Evolutionary conservation across 352 stramenopile genomes (phyloP), one percentile per base, ranked within the genome.

Genomic region (Saprolegnia diclina): DNA sequence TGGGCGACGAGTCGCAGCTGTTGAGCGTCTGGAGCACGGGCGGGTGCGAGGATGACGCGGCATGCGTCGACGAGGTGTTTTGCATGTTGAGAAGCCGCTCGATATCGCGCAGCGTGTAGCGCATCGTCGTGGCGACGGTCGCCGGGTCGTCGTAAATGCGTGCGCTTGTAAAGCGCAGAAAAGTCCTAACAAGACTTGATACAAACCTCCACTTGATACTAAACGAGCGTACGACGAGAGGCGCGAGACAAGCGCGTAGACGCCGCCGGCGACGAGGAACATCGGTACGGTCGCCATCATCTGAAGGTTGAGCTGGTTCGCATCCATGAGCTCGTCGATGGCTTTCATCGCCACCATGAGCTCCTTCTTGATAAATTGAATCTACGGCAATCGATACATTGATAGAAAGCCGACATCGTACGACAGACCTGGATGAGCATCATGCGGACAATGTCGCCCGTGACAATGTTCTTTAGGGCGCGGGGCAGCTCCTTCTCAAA

Each of bases 331-430:
- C 69, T 92, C 83, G 56, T 94, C 85, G 70, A 94, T 92, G 19
- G 85, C 85, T 24, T 85, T 83, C 85, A 94, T 94, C 19, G 85
- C 85, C 22, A 92, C 83, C 83, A 94, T 92, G 26, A 94, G 74
- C 71, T 94, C 85, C 62, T 94, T 94, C 73, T 94, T 94, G 57
- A 94, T 94, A 64, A 94, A 94, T 72, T 94, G 85, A 40, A 94
- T 82, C 46, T 61, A 68, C n/a, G 50, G 4, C 18, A 38, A 24
- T 40, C 7, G 45, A 26, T 2, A 55, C 40, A 54, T 37, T 21
- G 19, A 55, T 4, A 40, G 0, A 56, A 14, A 26, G 24, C 6
- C n/a, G n/a, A 52, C 19, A 13, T 3, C 3, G 13, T 14, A 11
- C 26, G 19, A 13, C n/a, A 1, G 0, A 68, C 62, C 46, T 94